Evolutionary conservation across 2,329 filamentous ascomycete species (phyloP).

Genomic region (Penicillium sp.): DNA sequence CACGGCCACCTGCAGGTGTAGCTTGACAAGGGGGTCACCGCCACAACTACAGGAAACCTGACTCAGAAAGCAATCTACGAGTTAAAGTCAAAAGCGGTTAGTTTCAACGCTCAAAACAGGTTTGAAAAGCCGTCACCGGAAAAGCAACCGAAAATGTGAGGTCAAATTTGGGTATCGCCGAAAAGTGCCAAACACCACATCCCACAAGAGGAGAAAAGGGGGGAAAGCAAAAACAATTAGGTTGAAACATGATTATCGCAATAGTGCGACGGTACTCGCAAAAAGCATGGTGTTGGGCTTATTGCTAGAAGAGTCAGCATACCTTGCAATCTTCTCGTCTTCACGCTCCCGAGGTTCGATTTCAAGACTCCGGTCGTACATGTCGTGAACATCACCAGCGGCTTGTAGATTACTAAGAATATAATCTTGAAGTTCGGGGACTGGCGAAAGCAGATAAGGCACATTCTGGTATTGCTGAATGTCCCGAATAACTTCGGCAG

Average conservation of each 20-base stretch:
- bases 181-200: constrained; percentile 20
- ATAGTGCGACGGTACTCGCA: constrained; percentile 33
- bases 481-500: constrained; percentile 95
- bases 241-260: constrained; percentile 27
- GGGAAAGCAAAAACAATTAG: constrained; percentile 10
- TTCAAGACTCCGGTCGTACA: constrained; percentile 95
- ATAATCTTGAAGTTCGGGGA: constrained; percentile 92
- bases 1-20: constrained; percentile 19
- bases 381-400: constrained; percentile 94
- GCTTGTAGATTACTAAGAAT: constrained; percentile 95
- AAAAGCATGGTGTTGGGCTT: constrained; percentile 32
- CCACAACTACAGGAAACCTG: constrained; percentile 45
- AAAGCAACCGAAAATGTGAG: constrained; percentile 10
- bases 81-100: constrained; percentile 31
- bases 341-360: constrained; percentile 95
- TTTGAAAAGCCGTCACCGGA: constrained; percentile 10
- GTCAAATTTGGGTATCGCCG: constrained; percentile 35
- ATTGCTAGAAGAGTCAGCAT: constrained; percentile 44
- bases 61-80: constrained; percentile 50
- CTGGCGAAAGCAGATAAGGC: constrained; percentile 86
- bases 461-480: constrained; percentile 99
- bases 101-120: constrained; percentile 27
- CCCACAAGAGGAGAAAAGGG: constrained; percentile 8
- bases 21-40: constrained; percentile 21
- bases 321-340: constrained; percentile 99